A percentile compares a stretch with the other conserved stretches of the same genome.
Evolutionary conservation across 495 filamentous ascomycete species (phyloP).

Genomic region (Tuber aestivum): DNA sequence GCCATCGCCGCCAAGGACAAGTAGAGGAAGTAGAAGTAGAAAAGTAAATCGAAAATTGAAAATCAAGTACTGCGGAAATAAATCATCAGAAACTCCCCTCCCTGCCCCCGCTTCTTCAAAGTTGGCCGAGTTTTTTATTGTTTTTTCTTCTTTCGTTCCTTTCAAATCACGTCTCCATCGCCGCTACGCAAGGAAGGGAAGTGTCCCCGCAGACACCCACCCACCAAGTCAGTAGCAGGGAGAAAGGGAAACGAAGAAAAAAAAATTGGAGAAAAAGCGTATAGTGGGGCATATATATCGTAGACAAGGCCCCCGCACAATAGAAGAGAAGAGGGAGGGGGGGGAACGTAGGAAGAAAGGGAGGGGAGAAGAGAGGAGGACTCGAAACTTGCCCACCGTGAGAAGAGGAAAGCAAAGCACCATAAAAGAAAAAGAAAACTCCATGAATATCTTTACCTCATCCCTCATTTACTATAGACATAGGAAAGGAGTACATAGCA

Average conservation of each 20-base stretch:
- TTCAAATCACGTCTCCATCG: background rate
- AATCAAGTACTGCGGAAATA: background rate
- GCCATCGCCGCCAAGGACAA: background rate
- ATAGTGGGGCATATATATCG: background rate
- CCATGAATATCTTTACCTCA: background rate
- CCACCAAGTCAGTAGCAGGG: background rate
- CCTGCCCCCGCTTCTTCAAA: background rate
- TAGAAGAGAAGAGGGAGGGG: background rate
- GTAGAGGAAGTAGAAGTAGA: background rate
- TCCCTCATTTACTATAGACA: background rate
- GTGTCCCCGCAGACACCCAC: background rate
- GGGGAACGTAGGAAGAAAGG: background rate
- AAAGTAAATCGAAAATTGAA: background rate
- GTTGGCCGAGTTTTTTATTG: background rate
- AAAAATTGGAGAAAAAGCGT: background rate
- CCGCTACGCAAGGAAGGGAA: background rate
- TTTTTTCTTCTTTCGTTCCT: background rate
- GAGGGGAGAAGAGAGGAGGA: background rate
- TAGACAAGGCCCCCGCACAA: background rate
- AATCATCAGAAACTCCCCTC: conserved; percentile 3
- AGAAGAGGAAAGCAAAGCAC: background rate
- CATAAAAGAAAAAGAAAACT: background rate
- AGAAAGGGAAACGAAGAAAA: background rate
- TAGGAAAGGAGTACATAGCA: background rate
- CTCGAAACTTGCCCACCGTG: background rate